These are phyloP conservation scores for Fusarium pseudonygamai DNA, from an alignment of 2,329 filamentous ascomycete species.

Conservation along the genomic window DNA sequence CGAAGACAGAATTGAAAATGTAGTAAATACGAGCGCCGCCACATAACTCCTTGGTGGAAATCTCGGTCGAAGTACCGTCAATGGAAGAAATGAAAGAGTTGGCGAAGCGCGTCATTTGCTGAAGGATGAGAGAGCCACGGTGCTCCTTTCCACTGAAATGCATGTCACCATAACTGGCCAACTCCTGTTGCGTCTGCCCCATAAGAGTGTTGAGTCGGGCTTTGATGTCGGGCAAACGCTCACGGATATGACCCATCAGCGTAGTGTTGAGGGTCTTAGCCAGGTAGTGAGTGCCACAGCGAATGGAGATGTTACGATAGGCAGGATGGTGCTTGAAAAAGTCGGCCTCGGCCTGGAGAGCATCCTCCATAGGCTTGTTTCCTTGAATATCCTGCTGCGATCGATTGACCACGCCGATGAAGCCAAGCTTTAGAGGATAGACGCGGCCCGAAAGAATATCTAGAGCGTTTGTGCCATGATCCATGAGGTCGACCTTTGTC, in stretches of 20 bases:
- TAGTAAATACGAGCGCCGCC: slow-evolving; percentile 97
- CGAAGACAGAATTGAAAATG: slow-evolving; percentile 99
- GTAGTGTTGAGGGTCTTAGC: slow-evolving; percentile 96
- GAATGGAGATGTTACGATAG: slow-evolving; percentile 92
- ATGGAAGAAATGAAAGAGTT: slow-evolving; percentile 98
- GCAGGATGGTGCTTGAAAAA: slow-evolving; percentile 98
- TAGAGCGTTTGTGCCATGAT: slow-evolving; percentile 96
- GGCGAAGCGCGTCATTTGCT: slow-evolving; percentile 98
- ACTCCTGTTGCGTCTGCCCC: slow-evolving; percentile 99
- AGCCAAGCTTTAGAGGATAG: slow-evolving; percentile 95
- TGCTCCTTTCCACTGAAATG: slow-evolving; percentile 98
- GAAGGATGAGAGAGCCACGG: slow-evolving; percentile 90
- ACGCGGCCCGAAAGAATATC: slow-evolving; percentile 98
- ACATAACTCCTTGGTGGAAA: slow-evolving; percentile 97
- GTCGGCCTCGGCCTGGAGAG: slow-evolving; percentile 86
- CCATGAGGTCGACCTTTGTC: slow-evolving; percentile 98
- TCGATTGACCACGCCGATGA: slow-evolving; percentile 97
- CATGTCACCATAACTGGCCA: slow-evolving; percentile 97
- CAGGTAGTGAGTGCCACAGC: slow-evolving; percentile 93
- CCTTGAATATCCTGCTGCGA: slow-evolving; percentile 98
- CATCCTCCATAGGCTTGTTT: slow-evolving; percentile 93
- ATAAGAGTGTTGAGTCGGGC: slow-evolving; percentile 96
- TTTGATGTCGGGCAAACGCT: slow-evolving; percentile 96
- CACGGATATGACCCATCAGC: slow-evolving; percentile 94
- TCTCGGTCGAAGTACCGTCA: slow-evolving; percentile 97